Conservation (phyloP, 73 alveolate species). For the Uronychia setigera region DNA sequence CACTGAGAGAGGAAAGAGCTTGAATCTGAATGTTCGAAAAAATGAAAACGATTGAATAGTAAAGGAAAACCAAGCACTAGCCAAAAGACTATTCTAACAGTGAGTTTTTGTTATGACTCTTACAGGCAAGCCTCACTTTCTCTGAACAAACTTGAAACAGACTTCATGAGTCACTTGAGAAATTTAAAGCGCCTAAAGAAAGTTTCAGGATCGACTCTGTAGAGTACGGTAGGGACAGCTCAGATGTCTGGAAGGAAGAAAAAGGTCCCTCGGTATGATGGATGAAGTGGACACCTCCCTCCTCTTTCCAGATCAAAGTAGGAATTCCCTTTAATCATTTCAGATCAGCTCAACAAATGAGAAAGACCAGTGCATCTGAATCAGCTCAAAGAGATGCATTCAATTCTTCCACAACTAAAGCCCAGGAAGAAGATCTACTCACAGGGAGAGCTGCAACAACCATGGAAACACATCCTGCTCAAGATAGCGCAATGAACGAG, state of each 20-base stretch:
- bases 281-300: neutral
- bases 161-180: neutral
- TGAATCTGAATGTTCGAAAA: neutral
- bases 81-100: neutral
- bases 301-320: neutral
- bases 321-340: neutral
- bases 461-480: neutral
- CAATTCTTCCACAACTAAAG: too few species aligned
- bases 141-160: neutral
- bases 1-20: constrained; percentile 2
- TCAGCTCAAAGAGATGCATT: neutral
- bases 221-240: neutral
- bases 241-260: neutral
- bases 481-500: neutral
- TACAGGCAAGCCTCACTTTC: neutral
- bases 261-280: neutral
- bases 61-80: neutral
- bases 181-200: neutral
- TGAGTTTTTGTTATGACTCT: too few species aligned
- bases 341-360: neutral
- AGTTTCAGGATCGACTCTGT: too few species aligned
- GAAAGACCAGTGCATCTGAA: neutral
- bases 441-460: neutral
- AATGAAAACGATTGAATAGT: neutral
- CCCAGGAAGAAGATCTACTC: too few species aligned